Conservation (phyloP, 257 asterid genomes). For the Paulownia fortunei region DNA sequence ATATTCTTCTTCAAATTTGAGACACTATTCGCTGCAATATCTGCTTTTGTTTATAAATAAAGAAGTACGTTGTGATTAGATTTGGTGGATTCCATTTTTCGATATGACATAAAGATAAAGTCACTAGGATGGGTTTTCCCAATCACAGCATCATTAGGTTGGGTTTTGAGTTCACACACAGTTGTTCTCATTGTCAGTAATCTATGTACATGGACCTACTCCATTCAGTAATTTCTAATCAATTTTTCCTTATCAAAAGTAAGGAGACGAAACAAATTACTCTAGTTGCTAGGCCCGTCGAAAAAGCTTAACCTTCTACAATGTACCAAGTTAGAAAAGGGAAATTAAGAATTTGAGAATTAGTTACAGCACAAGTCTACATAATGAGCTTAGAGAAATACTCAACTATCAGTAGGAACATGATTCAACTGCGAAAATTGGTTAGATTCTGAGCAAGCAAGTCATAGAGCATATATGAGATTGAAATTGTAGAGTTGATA, state of each 20-base stretch:
- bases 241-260: not conserved
- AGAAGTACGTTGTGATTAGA: not conserved
- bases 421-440: conserved; percentile 9
- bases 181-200: not conserved
- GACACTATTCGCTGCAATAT: too few relatives aligned
- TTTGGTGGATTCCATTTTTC: too few relatives aligned
- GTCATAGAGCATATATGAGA: not conserved
- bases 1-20: too few relatives aligned
- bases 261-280: not conserved
- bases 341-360: conserved; percentile 24
- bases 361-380: conserved; percentile 19
- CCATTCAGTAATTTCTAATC: not conserved
- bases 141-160: not conserved
- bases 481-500: conserved; percentile 3
- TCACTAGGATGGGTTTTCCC: not conserved
- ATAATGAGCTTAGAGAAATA: conserved; percentile 3
- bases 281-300: not conserved
- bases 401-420: conserved; percentile 15
- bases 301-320: not conserved
- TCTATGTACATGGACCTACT: not conserved
- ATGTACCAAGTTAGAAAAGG: conserved; percentile 2
- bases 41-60: too few relatives aligned
- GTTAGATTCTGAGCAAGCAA: not conserved
- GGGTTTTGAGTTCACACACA: not conserved
- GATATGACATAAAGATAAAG: not conserved